Evolutionary conservation across 2,329 filamentous ascomycete species (phyloP).

Genomic region (Hortaea werneckii): DNA sequence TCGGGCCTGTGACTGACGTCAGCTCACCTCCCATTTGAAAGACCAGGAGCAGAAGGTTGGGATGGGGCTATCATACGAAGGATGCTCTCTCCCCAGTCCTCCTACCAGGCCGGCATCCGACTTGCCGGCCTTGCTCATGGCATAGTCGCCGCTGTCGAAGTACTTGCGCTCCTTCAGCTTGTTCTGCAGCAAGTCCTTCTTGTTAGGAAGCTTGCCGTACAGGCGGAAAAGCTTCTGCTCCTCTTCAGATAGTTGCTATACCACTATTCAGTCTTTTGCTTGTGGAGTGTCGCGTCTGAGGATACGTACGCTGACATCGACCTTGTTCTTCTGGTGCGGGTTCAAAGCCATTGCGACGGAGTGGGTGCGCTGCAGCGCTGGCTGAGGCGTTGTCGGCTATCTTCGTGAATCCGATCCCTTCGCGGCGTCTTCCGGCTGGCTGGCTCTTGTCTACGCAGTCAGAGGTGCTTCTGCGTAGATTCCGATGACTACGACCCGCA

Average conservation of each 20-base stretch:
- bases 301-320: conserved; percentile 78
- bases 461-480: not conserved
- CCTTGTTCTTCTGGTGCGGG: conserved; percentile 96
- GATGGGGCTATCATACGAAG: conserved; percentile 43
- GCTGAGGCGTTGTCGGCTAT: too few species aligned
- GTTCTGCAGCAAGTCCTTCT: conserved; percentile 93
- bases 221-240: conserved; percentile 94
- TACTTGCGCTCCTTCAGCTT: conserved; percentile 99
- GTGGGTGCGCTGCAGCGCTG: too few species aligned
- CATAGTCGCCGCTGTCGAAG: conserved; percentile 92
- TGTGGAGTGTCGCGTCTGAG: not conserved
- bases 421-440: not conserved
- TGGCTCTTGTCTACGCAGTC: not conserved
- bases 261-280: not conserved
- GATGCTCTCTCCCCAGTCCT: conserved; percentile 87
- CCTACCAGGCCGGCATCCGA: conserved; percentile 79
- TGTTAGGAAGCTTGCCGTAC: conserved; percentile 94
- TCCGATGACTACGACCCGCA: too few species aligned
- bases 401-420: too few species aligned
- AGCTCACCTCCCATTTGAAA: too few species aligned
- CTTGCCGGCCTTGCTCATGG: conserved; percentile 92
- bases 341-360: conserved; percentile 48
- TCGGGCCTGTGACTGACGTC: conserved; percentile 22
- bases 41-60: conserved; percentile 2
- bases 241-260: conserved; percentile 78